phyloP scores from a whole-genome alignment of 2,329 filamentous ascomycete genomes.

The Rhynchosporium secalis region DNA sequence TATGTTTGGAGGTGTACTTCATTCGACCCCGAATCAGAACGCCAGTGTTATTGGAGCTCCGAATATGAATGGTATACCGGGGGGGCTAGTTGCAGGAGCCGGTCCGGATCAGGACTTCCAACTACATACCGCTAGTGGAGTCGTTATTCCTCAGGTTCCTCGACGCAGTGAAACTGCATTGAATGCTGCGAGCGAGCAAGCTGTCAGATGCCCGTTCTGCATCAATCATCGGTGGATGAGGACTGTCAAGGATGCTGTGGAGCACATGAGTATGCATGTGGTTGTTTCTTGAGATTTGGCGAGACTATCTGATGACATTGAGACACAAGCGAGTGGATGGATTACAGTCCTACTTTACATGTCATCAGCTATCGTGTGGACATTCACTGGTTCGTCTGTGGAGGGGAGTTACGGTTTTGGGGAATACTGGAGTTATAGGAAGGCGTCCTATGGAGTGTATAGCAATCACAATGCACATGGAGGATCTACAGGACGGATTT shows the following conservation, averaged over 20 bases:
- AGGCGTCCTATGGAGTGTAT: background rate
- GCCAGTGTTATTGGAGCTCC: slow-evolving; percentile 23
- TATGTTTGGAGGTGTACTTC: slow-evolving; percentile 26
- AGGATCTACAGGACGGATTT: background rate
- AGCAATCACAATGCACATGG: background rate
- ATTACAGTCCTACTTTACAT: no score
- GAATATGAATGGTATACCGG: background rate
- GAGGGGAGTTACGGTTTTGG: background rate
- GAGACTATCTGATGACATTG: background rate
- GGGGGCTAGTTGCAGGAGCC: slow-evolving; percentile 11
- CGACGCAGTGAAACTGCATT: slow-evolving; percentile 28
- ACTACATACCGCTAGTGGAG: slow-evolving; percentile 34
- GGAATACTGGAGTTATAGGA: slow-evolving; percentile 10
- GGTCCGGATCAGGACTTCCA: slow-evolving; percentile 27
- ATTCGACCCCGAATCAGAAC: slow-evolving; percentile 15
- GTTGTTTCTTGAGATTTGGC: slow-evolving; percentile 27
- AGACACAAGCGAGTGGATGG: background rate
- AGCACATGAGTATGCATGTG: slow-evolving; percentile 42
- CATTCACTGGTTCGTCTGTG: no score
- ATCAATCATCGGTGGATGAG: slow-evolving; percentile 39
- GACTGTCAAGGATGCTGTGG: slow-evolving; percentile 39
- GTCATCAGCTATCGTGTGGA: no score
- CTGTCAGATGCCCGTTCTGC: slow-evolving; percentile 39
- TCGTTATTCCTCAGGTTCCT: slow-evolving; percentile 34
- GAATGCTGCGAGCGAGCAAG: slow-evolving; percentile 34